phyloP scores from a whole-genome alignment of 148 eudicot species.

The Chenopodium quinoa region DNA sequence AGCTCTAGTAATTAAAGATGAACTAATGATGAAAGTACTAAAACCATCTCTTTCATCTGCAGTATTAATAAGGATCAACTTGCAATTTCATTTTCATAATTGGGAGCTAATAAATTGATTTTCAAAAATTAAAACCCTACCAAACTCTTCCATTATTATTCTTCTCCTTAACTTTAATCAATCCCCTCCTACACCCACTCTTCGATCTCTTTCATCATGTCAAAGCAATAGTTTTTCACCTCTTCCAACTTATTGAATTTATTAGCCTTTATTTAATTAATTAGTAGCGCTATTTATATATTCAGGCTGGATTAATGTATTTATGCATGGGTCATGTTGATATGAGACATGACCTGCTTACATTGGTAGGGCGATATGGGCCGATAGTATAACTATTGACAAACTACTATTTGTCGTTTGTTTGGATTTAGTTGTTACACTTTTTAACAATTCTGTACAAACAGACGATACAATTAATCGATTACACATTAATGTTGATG shows the following conservation, averaged over 20 bases:
- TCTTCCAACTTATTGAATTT: background rate
- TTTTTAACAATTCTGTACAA: too few species aligned
- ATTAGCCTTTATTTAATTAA: too few species aligned
- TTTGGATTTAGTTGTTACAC: too few species aligned
- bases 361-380: too few species aligned
- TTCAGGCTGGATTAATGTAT: background rate
- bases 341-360: too few species aligned
- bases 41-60: conserved; percentile 4
- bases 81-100: background rate
- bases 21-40: background rate
- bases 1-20: too few species aligned
- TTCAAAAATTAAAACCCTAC: conserved; percentile 1
- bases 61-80: background rate
- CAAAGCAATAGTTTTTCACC: background rate
- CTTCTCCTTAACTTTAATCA: background rate
- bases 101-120: background rate
- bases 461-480: too few species aligned
- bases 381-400: too few species aligned
- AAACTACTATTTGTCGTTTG: too few species aligned
- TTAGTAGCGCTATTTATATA: too few species aligned
- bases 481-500: too few species aligned
- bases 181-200: background rate
- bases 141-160: background rate
- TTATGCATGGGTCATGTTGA: too few species aligned
- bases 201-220: background rate